These are phyloP conservation scores for Piper longum DNA, from an alignment of 164 flowering plant species.

Conservation along the genomic window DNA sequence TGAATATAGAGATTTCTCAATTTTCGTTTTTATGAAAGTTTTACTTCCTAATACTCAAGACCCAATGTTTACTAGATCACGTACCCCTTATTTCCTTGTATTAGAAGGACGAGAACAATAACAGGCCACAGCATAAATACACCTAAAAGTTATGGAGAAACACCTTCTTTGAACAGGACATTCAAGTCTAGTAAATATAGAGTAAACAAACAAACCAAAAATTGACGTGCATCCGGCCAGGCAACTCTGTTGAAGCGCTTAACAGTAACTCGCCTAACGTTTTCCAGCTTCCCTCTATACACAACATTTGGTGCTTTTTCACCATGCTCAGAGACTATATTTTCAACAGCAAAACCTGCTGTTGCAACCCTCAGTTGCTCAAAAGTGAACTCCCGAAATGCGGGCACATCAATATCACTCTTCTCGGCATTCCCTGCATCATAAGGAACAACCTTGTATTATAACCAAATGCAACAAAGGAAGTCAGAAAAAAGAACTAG, in stretches of 20 bases:
- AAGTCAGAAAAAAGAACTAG: too few relatives aligned
- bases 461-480: too few relatives aligned
- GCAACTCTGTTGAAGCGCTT: constrained; percentile 76
- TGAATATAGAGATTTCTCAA: too few relatives aligned
- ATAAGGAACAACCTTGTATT: background rate
- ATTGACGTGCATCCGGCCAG: constrained; percentile 88
- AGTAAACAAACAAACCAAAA: constrained; percentile 32
- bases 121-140: background rate
- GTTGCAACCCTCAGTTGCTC: constrained; percentile 71
- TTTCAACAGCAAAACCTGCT: constrained; percentile 75
- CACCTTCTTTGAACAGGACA: too few relatives aligned
- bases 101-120: background rate
- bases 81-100: too few relatives aligned
- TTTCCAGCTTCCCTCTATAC: constrained; percentile 75
- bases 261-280: constrained; percentile 61
- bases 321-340: constrained; percentile 92
- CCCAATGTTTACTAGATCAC: too few relatives aligned
- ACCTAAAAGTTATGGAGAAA: background rate
- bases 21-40: too few relatives aligned
- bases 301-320: constrained; percentile 96
- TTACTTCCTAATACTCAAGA: too few relatives aligned
- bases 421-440: constrained; percentile 42
- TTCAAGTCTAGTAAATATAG: too few relatives aligned
- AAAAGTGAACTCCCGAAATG: constrained; percentile 49
- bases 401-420: constrained; percentile 40